Conservation (phyloP, 371 early-diverging fungal species). For the Funneliformis caledonium region DNA sequence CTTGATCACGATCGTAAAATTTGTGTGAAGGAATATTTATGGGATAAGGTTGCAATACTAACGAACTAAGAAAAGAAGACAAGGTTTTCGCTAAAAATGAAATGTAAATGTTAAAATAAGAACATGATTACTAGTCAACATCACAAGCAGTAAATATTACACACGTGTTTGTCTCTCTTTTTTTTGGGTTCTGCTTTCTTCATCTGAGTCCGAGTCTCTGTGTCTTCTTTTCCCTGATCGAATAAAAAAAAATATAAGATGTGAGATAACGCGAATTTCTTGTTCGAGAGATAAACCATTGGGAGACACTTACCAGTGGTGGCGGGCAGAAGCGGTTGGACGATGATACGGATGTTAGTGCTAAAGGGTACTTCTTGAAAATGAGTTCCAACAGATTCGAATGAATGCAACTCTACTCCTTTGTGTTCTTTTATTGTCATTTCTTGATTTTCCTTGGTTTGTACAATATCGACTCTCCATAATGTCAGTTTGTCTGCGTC, state of each 20-base stretch:
- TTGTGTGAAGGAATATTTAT: slow-evolving; percentile 19
- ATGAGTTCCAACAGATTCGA: too few relatives aligned
- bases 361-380: too few relatives aligned
- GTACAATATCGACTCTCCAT: slow-evolving; percentile 27
- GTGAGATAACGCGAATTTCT: not conserved
- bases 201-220: not conserved
- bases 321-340: not conserved
- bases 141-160: not conserved
- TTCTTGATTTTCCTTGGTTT: not conserved
- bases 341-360: not conserved
- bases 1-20: slow-evolving; percentile 17
- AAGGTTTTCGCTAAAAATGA: slow-evolving; percentile 25
- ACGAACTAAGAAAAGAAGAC: not conserved
- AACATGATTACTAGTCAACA: slow-evolving; percentile 7
- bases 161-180: not conserved
- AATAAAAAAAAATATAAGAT: not conserved
- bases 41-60: slow-evolving; percentile 6
- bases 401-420: too few relatives aligned
- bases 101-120: slow-evolving; percentile 6
- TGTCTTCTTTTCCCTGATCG: not conserved
- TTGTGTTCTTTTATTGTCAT: slow-evolving; percentile 5
- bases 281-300: too few relatives aligned
- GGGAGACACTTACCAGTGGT: not conserved
- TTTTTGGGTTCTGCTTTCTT: slow-evolving; percentile 11
- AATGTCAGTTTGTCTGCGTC: slow-evolving; percentile 14